Base-by-base conservation (phyloP, 495 filamentous ascomycete species). In the Aspergillus conjunctus region DNA sequence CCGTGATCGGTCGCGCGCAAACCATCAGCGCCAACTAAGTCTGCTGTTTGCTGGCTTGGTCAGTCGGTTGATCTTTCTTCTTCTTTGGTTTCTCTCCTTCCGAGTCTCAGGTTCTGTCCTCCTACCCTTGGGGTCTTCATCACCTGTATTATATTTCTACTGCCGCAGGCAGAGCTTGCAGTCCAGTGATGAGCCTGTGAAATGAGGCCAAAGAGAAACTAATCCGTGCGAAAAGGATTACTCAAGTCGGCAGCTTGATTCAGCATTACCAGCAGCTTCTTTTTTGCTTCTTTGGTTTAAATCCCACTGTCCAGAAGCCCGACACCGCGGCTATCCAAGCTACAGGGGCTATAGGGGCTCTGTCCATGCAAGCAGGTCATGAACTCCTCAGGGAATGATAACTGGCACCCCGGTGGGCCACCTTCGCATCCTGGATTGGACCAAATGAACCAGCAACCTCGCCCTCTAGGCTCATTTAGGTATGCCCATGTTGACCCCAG, bases 1-100 rank as follows among this genome's bases (percentile, higher is more conserved):
- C 75, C 71, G 74, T 73, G 73, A 78, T 77, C 73, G 72, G 68
- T 76, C 71, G 75, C 74, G 75, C 75, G 75, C 75, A 78, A 73
- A 74, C 71, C 67, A 64, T 65, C 64, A 56, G 66, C 59, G 51
- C 60, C 44, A 60, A 56, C 50, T 59, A 54, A 56, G 55, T 61
- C 62, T 64, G 55, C 56, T 65, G 43, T 58, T 56, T 64, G 56
- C 45, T 61, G 51, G 49, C 61, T 60, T 58, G 53, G 26, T 46
- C 51, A 37, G 46, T 57, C 41, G 20, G 49, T 48, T 53, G 45
- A 43, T 57, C 34, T 41, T 51, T 21, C 34, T 56, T 66, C 31
- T 55, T 54, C 34, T 48, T 37, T 51, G 11, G 32, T 32, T 32
- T 32, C 26, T 26, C 26, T 26, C 26, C 5, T 26, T 5, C 26